These are phyloP conservation scores for Cladophialophora bantiana DNA, from an alignment of 2,329 filamentous ascomycete genomes.

Conservation along the genomic window DNA sequence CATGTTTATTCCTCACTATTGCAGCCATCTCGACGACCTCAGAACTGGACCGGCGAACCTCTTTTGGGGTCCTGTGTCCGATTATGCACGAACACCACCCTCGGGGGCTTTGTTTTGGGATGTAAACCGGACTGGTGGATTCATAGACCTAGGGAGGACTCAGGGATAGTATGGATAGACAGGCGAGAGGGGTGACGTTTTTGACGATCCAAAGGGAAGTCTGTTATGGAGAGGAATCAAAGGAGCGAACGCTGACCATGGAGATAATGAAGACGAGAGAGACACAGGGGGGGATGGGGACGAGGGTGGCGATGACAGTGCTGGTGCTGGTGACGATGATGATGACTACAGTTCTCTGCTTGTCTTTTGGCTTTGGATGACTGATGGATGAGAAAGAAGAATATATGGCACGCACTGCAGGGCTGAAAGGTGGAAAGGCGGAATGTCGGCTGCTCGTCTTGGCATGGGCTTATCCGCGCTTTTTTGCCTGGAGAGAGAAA, in stretches of 20 bases:
- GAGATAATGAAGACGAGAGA: not conserved
- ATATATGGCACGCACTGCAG: not conserved
- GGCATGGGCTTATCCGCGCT: slow-evolving; percentile 15
- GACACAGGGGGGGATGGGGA: not conserved
- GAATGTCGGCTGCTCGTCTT: slow-evolving; percentile 18
- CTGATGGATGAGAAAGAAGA: not conserved
- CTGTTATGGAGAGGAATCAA: not conserved
- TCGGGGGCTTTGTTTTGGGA: not conserved
- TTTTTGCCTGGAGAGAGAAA: not conserved
- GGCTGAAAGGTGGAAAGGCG: not conserved
- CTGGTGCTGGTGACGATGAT: not conserved
- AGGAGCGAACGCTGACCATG: no score
- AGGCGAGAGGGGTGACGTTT: not conserved
- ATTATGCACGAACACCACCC: not conserved
- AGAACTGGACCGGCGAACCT: not conserved
- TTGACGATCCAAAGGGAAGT: not conserved
- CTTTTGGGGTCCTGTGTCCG: not conserved
- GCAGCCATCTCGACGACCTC: not conserved
- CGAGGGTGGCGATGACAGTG: not conserved
- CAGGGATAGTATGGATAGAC: slow-evolving; percentile 12
- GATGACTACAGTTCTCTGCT: not conserved
- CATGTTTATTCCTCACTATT: not conserved
- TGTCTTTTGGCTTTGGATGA: no score
- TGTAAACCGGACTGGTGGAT: slow-evolving; percentile 9
- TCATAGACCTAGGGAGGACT: slow-evolving; percentile 12